These are phyloP conservation scores for Neurospora sp. DNA, from an alignment of 495 filamentous ascomycete genomes.

Conservation along the genomic window DNA sequence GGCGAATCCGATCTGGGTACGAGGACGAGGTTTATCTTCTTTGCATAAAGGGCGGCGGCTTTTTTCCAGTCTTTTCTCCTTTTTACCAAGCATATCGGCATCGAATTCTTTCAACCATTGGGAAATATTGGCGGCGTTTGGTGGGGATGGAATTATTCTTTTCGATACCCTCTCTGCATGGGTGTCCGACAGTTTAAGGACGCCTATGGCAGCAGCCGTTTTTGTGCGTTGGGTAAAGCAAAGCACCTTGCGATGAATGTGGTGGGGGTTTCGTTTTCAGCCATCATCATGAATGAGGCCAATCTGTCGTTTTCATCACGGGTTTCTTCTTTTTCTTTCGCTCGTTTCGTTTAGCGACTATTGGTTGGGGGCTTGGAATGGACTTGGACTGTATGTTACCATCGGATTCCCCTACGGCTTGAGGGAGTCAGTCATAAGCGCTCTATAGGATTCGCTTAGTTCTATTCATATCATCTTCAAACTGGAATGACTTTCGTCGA, in stretches of 20 bases:
- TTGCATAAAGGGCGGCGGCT: slow-evolving; percentile 8
- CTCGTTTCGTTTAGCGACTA: neutral
- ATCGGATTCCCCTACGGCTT: neutral
- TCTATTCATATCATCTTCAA: neutral
- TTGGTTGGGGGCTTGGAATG: neutral
- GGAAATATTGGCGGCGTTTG: slow-evolving; percentile 20
- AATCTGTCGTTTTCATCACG: neutral
- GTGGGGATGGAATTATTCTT: slow-evolving; percentile 9
- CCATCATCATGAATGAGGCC: neutral
- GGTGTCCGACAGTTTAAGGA: slow-evolving; percentile 10
- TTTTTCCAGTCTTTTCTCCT: slow-evolving; percentile 2
- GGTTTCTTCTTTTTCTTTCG: neutral
- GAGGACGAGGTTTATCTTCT: neutral
- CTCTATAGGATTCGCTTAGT: neutral
- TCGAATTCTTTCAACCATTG: slow-evolving; percentile 8
- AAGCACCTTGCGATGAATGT: neutral
- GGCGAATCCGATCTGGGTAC: neutral
- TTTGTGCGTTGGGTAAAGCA: slow-evolving; percentile 2
- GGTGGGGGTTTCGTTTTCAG: neutral
- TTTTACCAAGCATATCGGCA: slow-evolving; percentile 11
- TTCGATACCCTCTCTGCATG: slow-evolving; percentile 27
- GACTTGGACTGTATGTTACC: neutral
- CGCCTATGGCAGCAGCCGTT: slow-evolving; percentile 7
- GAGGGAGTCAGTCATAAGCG: neutral
- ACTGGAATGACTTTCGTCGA: neutral